Evolutionary conservation across 768 basidiomycete species (phyloP).

Genomic region (Lactarius tabidus): DNA sequence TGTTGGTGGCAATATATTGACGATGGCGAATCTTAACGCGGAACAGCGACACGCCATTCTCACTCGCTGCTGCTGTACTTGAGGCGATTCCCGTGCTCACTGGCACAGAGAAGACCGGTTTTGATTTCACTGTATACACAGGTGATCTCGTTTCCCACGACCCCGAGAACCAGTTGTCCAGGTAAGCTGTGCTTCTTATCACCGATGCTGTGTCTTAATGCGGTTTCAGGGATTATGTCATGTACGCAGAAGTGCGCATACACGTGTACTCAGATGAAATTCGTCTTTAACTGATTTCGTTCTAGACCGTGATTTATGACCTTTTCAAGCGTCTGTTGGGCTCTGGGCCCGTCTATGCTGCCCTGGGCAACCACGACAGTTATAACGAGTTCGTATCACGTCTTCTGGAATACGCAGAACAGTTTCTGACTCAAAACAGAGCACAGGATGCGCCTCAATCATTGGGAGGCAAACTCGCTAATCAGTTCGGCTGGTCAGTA

Average conservation of each 20-base stretch:
- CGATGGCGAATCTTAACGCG: neutral
- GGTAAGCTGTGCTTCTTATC: slow-evolving; percentile 36
- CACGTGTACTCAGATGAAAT: neutral
- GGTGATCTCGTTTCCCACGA: slow-evolving; percentile 77
- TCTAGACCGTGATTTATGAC: slow-evolving; percentile 59
- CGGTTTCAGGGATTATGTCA: slow-evolving; percentile 46
- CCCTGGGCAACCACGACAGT: slow-evolving; percentile 74
- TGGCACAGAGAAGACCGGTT: slow-evolving; percentile 55
- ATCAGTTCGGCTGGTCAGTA: slow-evolving; percentile 62
- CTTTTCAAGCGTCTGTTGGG: slow-evolving; percentile 60
- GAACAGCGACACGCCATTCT: slow-evolving; percentile 55
- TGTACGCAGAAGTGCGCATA: slow-evolving; percentile 56
- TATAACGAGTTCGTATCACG: slow-evolving; percentile 51
- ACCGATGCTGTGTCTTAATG: neutral
- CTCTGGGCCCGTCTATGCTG: slow-evolving; percentile 68
- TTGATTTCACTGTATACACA: slow-evolving; percentile 64
- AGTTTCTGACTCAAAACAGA: slow-evolving; percentile 30
- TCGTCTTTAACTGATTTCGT: slow-evolving; percentile 7
- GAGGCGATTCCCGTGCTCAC: slow-evolving; percentile 65
- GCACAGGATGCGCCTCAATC: slow-evolving; percentile 60
- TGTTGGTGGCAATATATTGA: neutral
- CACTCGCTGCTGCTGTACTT: slow-evolving; percentile 56
- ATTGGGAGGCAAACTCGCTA: slow-evolving; percentile 48
- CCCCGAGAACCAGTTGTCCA: slow-evolving; percentile 55
- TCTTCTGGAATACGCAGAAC: neutral